These are phyloP conservation scores for Oligophagozyma castellii DNA, from an alignment of 1,139 yeast genomes.

Conservation along the genomic window DNA sequence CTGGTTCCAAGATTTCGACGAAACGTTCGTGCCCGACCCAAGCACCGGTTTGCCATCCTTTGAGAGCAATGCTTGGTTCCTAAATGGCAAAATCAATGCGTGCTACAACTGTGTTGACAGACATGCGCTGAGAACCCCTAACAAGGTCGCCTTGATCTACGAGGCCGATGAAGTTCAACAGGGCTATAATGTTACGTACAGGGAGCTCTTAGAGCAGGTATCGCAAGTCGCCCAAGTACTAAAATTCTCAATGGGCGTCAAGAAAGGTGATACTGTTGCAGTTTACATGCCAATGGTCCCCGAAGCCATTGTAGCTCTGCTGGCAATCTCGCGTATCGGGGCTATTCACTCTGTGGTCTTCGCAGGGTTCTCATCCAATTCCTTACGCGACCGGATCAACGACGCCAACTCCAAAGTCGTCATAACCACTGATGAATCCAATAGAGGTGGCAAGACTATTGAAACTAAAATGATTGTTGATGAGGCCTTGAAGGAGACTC, in stretches of 20 bases:
- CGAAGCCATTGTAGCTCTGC: slow-evolving; percentile 56
- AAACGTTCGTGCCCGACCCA: slow-evolving; percentile 38
- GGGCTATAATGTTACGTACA: slow-evolving; percentile 53
- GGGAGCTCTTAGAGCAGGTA: slow-evolving; percentile 57
- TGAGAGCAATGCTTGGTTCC: slow-evolving; percentile 60
- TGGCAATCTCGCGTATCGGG: slow-evolving; percentile 68
- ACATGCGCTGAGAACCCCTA: slow-evolving; percentile 59
- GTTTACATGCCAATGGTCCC: slow-evolving; percentile 83
- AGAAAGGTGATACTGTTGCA: slow-evolving; percentile 75
- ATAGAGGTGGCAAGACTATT: slow-evolving; percentile 72
- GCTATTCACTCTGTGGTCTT: slow-evolving; percentile 76
- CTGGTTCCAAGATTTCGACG: slow-evolving; percentile 53
- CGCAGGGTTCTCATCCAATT: slow-evolving; percentile 71
- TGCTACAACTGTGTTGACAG: slow-evolving; percentile 69
- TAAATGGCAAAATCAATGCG: slow-evolving; percentile 66
- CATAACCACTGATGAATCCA: slow-evolving; percentile 69
- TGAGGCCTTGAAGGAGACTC: slow-evolving; percentile 60
- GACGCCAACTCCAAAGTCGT: slow-evolving; percentile 67
- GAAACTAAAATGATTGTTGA: slow-evolving; percentile 76
- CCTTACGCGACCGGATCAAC: slow-evolving; percentile 60
- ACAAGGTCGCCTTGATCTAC: slow-evolving; percentile 63
- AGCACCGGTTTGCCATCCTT: slow-evolving; percentile 35
- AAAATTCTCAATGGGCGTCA: slow-evolving; percentile 46
- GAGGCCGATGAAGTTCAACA: slow-evolving; percentile 68
- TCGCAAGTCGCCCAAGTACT: slow-evolving; percentile 58